Percentiles rank a stretch among this genome's conserved stretches.
Conservation (phyloP, 2,329 filamentous ascomycete genomes). For the Botrytis fragariae region DNA sequence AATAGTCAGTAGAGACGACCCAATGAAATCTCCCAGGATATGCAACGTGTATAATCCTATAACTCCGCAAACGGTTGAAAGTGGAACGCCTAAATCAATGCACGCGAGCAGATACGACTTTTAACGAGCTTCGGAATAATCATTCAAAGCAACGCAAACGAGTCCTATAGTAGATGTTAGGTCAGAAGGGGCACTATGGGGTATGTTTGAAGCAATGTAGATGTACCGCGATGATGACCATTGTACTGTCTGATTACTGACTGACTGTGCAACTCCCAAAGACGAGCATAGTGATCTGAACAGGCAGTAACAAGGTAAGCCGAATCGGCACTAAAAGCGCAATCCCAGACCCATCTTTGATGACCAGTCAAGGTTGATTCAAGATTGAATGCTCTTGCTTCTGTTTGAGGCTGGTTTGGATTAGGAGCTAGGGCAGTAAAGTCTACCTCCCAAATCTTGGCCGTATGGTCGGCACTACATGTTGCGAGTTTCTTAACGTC, state of each 20-base stretch:
- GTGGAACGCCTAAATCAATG: constrained; percentile 12
- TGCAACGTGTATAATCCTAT: constrained; percentile 1
- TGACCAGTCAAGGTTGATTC: constrained; percentile 69
- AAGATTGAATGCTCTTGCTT: constrained; percentile 55
- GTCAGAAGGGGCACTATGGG: background rate
- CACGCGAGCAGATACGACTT: background rate
- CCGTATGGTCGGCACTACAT: constrained; percentile 74
- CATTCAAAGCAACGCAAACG: constrained; percentile 70
- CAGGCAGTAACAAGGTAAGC: constrained; percentile 74
- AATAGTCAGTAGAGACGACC: background rate
- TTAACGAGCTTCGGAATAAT: constrained; percentile 46
- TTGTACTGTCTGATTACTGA: constrained; percentile 73
- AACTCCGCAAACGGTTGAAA: constrained; percentile 12
- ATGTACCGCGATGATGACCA: constrained; percentile 67
- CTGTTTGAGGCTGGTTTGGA: constrained; percentile 39
- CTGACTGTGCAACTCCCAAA: constrained; percentile 70
- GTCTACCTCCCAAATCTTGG: constrained; percentile 95
- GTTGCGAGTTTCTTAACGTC: constrained; percentile 74
- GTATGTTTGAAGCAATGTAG: constrained; percentile 38
- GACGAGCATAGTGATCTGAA: constrained; percentile 68
- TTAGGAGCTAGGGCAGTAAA: constrained; percentile 49
- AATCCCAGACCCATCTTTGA: constrained; percentile 78
- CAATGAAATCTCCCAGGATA: background rate
- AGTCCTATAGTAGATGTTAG: constrained; percentile 18
- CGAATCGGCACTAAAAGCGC: constrained; percentile 70